Base-by-base conservation (phyloP, 2,329 filamentous ascomycete species). In the Penicillium sp. region DNA sequence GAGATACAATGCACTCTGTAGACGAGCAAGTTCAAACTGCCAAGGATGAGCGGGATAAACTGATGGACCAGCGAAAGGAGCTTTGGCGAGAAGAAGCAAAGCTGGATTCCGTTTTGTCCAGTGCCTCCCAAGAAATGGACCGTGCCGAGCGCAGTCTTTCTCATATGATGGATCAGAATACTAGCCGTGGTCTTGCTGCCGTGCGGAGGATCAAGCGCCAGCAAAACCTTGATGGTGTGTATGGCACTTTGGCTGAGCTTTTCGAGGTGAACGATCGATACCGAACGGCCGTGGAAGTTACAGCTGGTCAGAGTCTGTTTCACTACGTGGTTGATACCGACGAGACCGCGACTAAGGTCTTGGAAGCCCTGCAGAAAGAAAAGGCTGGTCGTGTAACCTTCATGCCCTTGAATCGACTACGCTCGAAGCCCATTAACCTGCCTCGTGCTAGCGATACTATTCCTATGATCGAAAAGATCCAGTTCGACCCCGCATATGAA, bases 251-350 rank as follows among this genome's bases (percentile, higher is more conserved):
- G 35, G 92, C 93, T 4, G 95, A 99, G 71, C 83, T 99, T n/a
- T 85, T 97, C 65, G 85, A 92, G 52, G 91, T 96, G 47, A 85
- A 82, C 55, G 91, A 96, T 51, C 84, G 85, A 51, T 97, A 96
- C 75, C 86, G 92, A 57, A 86, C 92, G 11, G 91, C 94, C 2
- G 89, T 95, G 9, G 94, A 99, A 75, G 91, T 96, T 65, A 94
- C 92, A 49, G 94, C 93, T 2, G 94, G 94, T 18, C 88, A 87
- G 60, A 96, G 91, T 70, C 81, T 99, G 8, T 99, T 99, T 76
- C 91, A 99, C 74, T 96, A 96, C 63, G 87, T 99, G 11, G 93
- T 97, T 42, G 93, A 99, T 71, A 93, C 89, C 48, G 91, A 95
- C 57, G 85, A 89, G 40, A 97, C 92, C 0, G 92, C 92, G 1